These are phyloP conservation scores for Phyllostachys edulis DNA, from an alignment of 176 grass and related monocot species.

Conservation along the genomic window DNA sequence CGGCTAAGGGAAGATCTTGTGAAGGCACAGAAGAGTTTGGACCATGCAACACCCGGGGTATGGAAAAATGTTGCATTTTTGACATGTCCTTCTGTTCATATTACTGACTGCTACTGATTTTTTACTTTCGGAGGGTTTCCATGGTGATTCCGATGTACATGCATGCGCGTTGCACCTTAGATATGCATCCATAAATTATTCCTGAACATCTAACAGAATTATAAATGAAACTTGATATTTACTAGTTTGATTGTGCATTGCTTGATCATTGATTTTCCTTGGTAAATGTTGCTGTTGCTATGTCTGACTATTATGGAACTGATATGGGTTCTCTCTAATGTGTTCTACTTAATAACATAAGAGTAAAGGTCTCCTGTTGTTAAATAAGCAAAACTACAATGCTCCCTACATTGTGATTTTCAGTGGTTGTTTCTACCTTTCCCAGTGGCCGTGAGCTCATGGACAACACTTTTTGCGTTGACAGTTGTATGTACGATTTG, in stretches of 20 bases:
- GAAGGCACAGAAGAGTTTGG: slow-evolving; percentile 89
- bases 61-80: slow-evolving; percentile 27
- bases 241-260: not conserved
- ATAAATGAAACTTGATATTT: not conserved
- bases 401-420: not conserved
- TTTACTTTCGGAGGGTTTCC: not conserved
- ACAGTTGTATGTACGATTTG: not conserved
- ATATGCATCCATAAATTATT: slow-evolving; percentile 15
- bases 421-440: not conserved
- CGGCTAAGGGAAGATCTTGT: slow-evolving; percentile 68
- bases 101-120: not conserved
- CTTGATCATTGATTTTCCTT: not conserved
- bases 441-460: not conserved
- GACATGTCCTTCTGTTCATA: slow-evolving; percentile 17
- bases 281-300: not conserved
- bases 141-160: slow-evolving; percentile 11
- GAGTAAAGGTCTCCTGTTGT: not conserved
- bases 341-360: not conserved
- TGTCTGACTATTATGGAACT: not conserved
- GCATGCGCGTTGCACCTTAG: not conserved
- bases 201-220: not conserved
- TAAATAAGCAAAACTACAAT: not conserved
- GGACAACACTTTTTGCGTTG: not conserved
- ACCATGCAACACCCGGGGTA: slow-evolving; percentile 89
- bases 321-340: not conserved